A percentile compares a stretch with the other conserved stretches of the same genome.
phyloP scores from a whole-genome alignment of 2,329 filamentous ascomycete genomes.

The Aspergillus fumigatus region DNA sequence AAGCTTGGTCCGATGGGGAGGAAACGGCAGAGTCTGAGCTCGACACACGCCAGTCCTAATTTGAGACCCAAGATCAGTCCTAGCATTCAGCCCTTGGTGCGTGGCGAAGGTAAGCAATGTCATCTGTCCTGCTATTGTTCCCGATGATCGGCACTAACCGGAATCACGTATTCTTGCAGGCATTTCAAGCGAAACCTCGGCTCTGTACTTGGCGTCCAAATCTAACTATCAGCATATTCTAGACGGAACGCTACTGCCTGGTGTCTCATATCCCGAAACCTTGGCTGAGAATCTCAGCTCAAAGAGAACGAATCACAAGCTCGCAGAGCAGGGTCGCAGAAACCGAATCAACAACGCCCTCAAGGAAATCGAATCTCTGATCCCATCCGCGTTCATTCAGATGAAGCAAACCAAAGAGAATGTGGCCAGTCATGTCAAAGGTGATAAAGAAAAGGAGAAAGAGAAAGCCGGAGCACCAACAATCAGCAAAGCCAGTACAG shows the following conservation, averaged over 20 bases:
- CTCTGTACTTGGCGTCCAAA: slow-evolving; percentile 82
- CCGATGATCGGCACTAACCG: slow-evolving; percentile 2
- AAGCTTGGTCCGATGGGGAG: slow-evolving; percentile 49
- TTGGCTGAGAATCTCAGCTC: slow-evolving; percentile 91
- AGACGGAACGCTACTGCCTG: slow-evolving; percentile 85
- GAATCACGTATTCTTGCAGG: slow-evolving; percentile 23
- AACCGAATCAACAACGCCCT: slow-evolving; percentile 94
- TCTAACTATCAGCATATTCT: slow-evolving; percentile 98
- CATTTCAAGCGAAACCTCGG: slow-evolving; percentile 55
- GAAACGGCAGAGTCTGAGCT: slow-evolving; percentile 67
- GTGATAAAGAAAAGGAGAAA: slow-evolving; percentile 44
- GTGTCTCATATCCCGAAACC: slow-evolving; percentile 83
- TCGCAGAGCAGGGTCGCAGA: slow-evolving; percentile 90
- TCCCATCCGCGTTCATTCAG: slow-evolving; percentile 57
- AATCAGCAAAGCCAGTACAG: slow-evolving; percentile 91
- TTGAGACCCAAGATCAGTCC: slow-evolving; percentile 86
- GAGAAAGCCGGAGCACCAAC: slow-evolving; percentile 50
- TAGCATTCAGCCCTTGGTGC: slow-evolving; percentile 85
- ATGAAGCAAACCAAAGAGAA: slow-evolving; percentile 37
- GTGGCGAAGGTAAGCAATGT: slow-evolving; percentile 56
- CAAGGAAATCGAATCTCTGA: slow-evolving; percentile 79
- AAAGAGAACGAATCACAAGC: slow-evolving; percentile 95
- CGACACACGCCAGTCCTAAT: slow-evolving; percentile 78
- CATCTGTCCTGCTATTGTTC: slow-evolving; percentile 20
- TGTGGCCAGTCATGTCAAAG: slow-evolving; percentile 35